Conservation (phyloP, 805 yeast species). For the Metschnikowia matae region DNA sequence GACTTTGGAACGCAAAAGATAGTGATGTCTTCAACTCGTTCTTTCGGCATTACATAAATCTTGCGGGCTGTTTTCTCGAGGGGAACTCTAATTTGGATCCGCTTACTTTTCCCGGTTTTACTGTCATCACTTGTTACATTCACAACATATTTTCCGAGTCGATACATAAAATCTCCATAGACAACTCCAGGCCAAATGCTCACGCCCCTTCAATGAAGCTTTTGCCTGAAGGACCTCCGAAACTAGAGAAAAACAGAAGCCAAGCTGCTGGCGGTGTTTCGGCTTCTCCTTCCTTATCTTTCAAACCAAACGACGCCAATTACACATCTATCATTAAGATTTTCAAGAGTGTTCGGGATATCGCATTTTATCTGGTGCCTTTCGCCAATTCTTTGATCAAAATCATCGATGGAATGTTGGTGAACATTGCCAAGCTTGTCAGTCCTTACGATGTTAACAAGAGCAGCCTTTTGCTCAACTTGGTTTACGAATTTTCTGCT, state of each 20-base stretch:
- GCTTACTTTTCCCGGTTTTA: slow-evolving; percentile 38
- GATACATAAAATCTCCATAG: slow-evolving; percentile 17
- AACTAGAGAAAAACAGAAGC: background rate
- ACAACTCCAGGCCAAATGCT: background rate
- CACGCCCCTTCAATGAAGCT: slow-evolving; percentile 3
- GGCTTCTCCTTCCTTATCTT: slow-evolving; percentile 6
- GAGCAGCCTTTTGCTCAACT: slow-evolving; percentile 38
- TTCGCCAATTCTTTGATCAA: slow-evolving; percentile 17
- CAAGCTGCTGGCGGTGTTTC: slow-evolving; percentile 5
- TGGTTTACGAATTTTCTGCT: slow-evolving; percentile 37
- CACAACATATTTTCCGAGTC: slow-evolving; percentile 39
- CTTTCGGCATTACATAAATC: slow-evolving; percentile 50
- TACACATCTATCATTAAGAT: slow-evolving; percentile 39
- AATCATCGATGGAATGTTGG: slow-evolving; percentile 32
- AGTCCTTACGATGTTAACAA: slow-evolving; percentile 36
- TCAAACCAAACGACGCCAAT: slow-evolving; percentile 31
- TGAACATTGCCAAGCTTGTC: slow-evolving; percentile 31
- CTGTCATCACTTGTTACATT: slow-evolving; percentile 43
- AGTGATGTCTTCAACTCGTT: slow-evolving; percentile 59
- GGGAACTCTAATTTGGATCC: slow-evolving; percentile 4
- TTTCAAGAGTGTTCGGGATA: slow-evolving; percentile 37
- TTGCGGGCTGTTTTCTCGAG: slow-evolving; percentile 17
- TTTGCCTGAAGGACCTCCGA: background rate
- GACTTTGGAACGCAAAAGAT: slow-evolving; percentile 55
- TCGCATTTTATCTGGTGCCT: slow-evolving; percentile 22